Base-by-base conservation (phyloP, 768 basidiomycete genomes). In the Tylopilus sp. region DNA sequence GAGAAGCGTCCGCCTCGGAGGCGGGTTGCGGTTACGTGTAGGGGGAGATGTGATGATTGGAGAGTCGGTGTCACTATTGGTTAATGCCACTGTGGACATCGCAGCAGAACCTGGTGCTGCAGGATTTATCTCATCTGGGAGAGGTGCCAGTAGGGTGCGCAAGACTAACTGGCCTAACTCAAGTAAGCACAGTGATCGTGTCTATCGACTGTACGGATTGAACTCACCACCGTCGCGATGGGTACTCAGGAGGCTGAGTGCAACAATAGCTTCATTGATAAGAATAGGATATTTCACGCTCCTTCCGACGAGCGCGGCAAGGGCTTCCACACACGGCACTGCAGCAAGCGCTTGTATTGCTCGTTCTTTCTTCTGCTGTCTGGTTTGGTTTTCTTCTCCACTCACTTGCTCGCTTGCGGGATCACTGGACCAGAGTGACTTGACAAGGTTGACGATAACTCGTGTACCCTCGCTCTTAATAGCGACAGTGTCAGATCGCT, bases 381-480 rank as follows among this genome's bases (percentile, higher is more conserved):
- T 78, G 51, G 72, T 71, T 34, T 69, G 68, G 14, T 61, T 66
- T 24, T 69, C 65, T 40, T 74, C 74, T 37, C 65, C 62, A n/a
- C 61, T 67, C 34, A 52, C 52, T 36, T 56, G 59, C 44, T 68
- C 70, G 19, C 14, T 47, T 19, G 71, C 59, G 21, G 72, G 62
- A 50, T 82, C 81, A 60, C 65, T 76, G 25, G 83, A 77, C 83
- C 86, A 91, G 19, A 94, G 72, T 9, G 89, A 84, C 67, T 87
- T 87, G 59, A 93, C 78, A 21, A 87, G 79, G 67, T 96, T 93
- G 62, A 93, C 92, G 37, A 97, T 73, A 3, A 95, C 83, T 19
- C 96, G 85, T 17, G 92, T 87, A 28, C 89, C 89, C 73, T 99
- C 96, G 64, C 89, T 93, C 70, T 87, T 88, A 31, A 95, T 76